phyloP scores from a whole-genome alignment of 1,284 basidiomycete species.

The Irpex sp. region DNA sequence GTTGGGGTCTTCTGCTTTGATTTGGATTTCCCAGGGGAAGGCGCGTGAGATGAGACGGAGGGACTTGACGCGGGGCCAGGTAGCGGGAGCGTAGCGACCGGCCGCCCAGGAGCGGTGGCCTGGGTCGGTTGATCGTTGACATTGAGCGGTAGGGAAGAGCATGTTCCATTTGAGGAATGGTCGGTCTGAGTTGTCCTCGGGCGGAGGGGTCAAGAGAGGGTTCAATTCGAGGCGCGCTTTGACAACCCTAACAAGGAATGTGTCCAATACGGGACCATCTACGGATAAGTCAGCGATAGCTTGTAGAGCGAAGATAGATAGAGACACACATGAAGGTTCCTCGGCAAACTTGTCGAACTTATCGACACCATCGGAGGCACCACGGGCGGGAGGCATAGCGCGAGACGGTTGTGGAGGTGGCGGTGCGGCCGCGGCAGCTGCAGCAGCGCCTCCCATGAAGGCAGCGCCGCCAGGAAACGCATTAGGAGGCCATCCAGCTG shows the following conservation, averaged over 20 bases:
- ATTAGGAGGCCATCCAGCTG: neutral
- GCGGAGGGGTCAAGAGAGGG: conserved; percentile 52
- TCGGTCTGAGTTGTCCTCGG: conserved; percentile 40
- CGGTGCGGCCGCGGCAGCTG: conserved; percentile 1
- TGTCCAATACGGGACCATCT: conserved; percentile 74
- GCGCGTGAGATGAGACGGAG: conserved; percentile 48
- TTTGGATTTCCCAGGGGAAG: conserved; percentile 58
- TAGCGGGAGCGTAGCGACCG: conserved; percentile 69
- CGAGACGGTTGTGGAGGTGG: conserved; percentile 5
- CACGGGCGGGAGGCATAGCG: conserved; percentile 12
- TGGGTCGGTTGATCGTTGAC: conserved; percentile 57
- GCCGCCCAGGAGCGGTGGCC: conserved; percentile 59
- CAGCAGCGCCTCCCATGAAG: neutral
- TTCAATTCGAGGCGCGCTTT: conserved; percentile 48
- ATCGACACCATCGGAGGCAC: conserved; percentile 17
- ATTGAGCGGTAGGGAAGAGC: conserved; percentile 58
- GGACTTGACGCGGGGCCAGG: conserved; percentile 59
- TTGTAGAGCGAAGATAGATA: neutral
- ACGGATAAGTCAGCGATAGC: neutral
- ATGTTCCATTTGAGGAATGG: conserved; percentile 71
- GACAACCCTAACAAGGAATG: conserved; percentile 50
- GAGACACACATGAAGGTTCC: conserved; percentile 24
- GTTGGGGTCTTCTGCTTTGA: conserved; percentile 44
- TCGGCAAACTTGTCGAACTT: conserved; percentile 26
- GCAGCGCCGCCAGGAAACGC: conserved; percentile 5